Evolutionary conservation across 164 flowering plant genomes (phyloP).

Genomic region (Berberis vulgaris): DNA sequence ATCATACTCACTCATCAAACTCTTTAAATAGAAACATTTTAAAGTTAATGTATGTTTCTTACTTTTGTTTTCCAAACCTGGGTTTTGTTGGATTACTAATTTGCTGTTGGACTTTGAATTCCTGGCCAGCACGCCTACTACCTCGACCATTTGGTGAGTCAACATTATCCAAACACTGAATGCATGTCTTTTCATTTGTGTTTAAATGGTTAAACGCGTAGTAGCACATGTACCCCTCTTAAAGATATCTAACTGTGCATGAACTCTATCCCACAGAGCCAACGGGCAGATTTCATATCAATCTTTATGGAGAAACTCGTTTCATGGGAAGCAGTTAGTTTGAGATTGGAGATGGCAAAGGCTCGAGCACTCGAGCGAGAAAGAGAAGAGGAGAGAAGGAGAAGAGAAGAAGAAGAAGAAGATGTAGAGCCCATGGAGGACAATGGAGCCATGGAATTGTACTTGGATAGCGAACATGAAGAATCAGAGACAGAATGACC

Average conservation of each 20-base stretch:
- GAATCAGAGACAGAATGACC: background rate
- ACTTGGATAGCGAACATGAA: constrained; percentile 33
- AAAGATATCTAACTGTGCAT: background rate
- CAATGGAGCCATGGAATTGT: constrained; percentile 28
- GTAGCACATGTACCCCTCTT: too few relatives aligned
- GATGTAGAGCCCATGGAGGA: background rate
- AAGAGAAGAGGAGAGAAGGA: constrained; percentile 33
- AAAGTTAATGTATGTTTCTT: background rate
- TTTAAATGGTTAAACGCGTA: background rate
- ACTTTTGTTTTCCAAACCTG: background rate
- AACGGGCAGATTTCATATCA: constrained; percentile 11
- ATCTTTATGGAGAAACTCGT: constrained; percentile 73
- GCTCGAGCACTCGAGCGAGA: constrained; percentile 50
- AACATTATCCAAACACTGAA: background rate
- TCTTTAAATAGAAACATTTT: background rate
- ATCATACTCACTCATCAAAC: background rate
- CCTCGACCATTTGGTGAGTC: constrained; percentile 74
- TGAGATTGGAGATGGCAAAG: constrained; percentile 64
- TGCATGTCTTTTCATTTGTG: background rate
- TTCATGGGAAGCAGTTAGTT: constrained; percentile 89
- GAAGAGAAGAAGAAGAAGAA: constrained; percentile 30
- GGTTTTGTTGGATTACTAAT: constrained; percentile 6
- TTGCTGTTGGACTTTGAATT: background rate
- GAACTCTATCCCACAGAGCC: constrained; percentile 36
- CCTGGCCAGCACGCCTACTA: constrained; percentile 80